Evolutionary conservation across 1,284 basidiomycete species (phyloP), one percentile per base, ranked within the genome.

Genomic region (Exobasidium rhododendri): DNA sequence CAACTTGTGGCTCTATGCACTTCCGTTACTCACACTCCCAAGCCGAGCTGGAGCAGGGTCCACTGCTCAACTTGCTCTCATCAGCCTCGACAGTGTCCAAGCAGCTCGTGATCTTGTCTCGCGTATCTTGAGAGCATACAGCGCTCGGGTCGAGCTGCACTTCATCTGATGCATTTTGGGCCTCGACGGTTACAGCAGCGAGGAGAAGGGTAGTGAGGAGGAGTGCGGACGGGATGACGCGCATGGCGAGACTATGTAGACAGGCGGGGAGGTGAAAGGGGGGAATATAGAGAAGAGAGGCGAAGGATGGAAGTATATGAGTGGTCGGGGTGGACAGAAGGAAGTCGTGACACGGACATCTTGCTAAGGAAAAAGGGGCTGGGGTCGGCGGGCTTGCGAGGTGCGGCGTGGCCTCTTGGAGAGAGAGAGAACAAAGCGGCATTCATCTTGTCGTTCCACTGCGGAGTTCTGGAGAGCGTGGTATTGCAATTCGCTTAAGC

Each of bases 41-140:
- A 32, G 22, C 52, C 31, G 52, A 55, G 30, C 24, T 30, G 28
- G 52, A 31, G 28, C 52, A 55, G 4, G 52, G 52, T 4, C 52
- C 52, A 31, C 32, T 22, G 26, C 29, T 20, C 14, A 55, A 32
- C 14, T 6, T 31, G 17, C 32, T 40, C 28, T 55, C 52, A 44
- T 55, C 52, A 5, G 20, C 13, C 35, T 55, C 52, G 2, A 55
- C 40, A 24, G n/a, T 20, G 28, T 55, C 52, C 22, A 55, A 44
- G 28, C 52, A 55, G 17, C 35, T 40, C 17, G 35, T 40, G 17
- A 40, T 40, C 35, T 10, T 40, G 17, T 40, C 35, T 10, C 35
- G 35, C 35, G 17, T 40, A 10, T 40, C 35, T 40, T 40, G 35
- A 40, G 35, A 40, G 35, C 35, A 40, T 40, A 10, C 10, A 7